Conservation (phyloP, 441 rosid species). For the Erodium texanum region DNA sequence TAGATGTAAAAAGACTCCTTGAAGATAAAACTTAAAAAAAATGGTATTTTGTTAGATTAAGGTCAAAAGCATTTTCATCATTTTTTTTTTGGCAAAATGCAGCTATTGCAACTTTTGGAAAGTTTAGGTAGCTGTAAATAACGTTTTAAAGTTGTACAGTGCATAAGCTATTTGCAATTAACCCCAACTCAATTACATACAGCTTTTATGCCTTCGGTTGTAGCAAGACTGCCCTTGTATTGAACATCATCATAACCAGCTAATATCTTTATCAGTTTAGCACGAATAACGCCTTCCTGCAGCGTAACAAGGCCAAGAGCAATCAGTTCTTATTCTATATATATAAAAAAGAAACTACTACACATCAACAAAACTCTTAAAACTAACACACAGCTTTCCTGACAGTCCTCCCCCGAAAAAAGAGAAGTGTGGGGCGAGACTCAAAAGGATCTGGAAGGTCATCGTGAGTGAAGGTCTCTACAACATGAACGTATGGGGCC, state of each 20-base stretch:
- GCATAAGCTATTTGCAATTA: too few relatives aligned
- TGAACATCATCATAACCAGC: constrained; percentile 55
- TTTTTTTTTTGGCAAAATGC: too few relatives aligned
- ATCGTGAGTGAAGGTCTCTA: constrained; percentile 56
- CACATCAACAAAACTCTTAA: neutral
- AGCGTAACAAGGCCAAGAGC: constrained; percentile 10
- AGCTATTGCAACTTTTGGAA: too few relatives aligned
- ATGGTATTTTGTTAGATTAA: too few relatives aligned
- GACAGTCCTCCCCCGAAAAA: constrained; percentile 80
- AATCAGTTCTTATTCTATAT: constrained; percentile 16
- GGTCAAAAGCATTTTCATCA: too few relatives aligned
- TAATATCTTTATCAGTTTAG: constrained; percentile 52
- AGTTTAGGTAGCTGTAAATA: too few relatives aligned
- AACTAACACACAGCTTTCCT: constrained; percentile 61
- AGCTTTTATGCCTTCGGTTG: constrained; percentile 59
- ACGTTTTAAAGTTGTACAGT: too few relatives aligned
- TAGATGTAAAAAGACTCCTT: too few relatives aligned
- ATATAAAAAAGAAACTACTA: neutral
- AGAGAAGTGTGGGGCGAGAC: constrained; percentile 64
- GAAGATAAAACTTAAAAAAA: too few relatives aligned
- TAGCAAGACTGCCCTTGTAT: constrained; percentile 55
- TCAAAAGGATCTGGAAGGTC: constrained; percentile 53
- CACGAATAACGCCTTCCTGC: constrained; percentile 84
- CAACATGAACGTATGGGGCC: constrained; percentile 84
- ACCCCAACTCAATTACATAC: constrained; percentile 39